Evolutionary conservation across 345 rosid genomes (phyloP).

Genomic region (Linum trigynum): DNA sequence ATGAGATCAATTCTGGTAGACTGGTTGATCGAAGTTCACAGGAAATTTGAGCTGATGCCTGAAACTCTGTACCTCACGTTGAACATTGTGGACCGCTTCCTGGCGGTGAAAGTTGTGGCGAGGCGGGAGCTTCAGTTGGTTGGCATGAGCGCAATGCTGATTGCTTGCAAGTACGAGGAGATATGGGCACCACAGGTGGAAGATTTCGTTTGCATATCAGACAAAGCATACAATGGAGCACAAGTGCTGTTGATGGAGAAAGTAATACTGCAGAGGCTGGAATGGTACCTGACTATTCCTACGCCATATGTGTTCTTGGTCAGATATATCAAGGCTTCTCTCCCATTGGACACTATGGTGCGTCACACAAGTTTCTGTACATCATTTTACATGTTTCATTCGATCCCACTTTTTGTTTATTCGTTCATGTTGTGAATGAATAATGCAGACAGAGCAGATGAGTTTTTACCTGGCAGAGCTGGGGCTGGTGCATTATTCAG

Average conservation of each 20-base stretch:
- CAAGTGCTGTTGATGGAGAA: conserved; percentile 81
- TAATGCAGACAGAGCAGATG: conserved; percentile 59
- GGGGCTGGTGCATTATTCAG: conserved; percentile 58
- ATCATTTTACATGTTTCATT: background rate
- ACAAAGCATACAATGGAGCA: conserved; percentile 63
- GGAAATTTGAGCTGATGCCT: conserved; percentile 70
- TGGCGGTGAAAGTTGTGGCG: conserved; percentile 45
- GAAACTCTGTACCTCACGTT: conserved; percentile 81
- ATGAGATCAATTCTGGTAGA: conserved; percentile 82
- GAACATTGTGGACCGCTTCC: conserved; percentile 69
- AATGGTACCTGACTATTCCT: conserved; percentile 78
- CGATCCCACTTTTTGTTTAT: background rate
- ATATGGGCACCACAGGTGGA: conserved; percentile 93
- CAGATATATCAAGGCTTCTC: conserved; percentile 67
- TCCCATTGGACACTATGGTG: conserved; percentile 49
- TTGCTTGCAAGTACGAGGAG: conserved; percentile 94
- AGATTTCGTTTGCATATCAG: conserved; percentile 80
- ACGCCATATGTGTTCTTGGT: conserved; percentile 80
- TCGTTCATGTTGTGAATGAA: background rate
- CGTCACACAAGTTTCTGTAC: background rate
- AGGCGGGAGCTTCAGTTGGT: conserved; percentile 72
- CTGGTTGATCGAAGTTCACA: conserved; percentile 83
- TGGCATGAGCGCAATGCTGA: conserved; percentile 76
- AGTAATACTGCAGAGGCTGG: conserved; percentile 53
- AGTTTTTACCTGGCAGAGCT: conserved; percentile 65